Percentiles rank a stretch among this genome's conserved stretches.
Conservation (phyloP, 306 rosid genomes). For the Urtica urens region DNA sequence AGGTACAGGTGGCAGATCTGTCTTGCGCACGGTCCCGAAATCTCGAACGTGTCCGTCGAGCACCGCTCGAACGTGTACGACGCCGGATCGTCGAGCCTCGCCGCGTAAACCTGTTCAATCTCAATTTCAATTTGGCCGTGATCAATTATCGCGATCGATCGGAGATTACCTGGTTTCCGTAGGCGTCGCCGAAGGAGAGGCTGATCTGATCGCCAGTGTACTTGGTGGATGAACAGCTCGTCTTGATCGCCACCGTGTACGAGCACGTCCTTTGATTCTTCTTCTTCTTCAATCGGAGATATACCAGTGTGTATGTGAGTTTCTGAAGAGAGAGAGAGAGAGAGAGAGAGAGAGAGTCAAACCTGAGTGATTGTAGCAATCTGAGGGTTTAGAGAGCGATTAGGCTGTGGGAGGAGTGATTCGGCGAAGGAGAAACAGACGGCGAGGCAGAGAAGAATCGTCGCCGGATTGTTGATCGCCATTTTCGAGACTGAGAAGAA, state of each 20-base stretch:
- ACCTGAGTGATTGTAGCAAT: too few relatives aligned
- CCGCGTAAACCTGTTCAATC: conserved; percentile 47
- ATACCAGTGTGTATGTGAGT: too few relatives aligned
- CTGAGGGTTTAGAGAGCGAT: too few relatives aligned
- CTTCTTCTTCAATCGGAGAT: conserved; percentile 9
- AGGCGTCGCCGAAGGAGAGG: conserved; percentile 70
- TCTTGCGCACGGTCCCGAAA: conserved; percentile 63
- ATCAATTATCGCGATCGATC: background rate
- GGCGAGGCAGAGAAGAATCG: too few relatives aligned
- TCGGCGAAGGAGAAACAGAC: too few relatives aligned
- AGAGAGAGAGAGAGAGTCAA: too few relatives aligned
- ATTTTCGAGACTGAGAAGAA: too few relatives aligned
- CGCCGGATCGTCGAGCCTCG: conserved; percentile 51
- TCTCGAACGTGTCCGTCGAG: conserved; percentile 59
- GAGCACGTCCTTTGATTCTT: conserved; percentile 46
- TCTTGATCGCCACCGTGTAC: conserved; percentile 45
- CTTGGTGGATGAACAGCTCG: conserved; percentile 62
- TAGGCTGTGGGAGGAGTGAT: too few relatives aligned
- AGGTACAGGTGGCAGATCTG: conserved; percentile 52
- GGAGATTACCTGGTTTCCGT: conserved; percentile 68
- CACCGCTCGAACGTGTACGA: conserved; percentile 64
- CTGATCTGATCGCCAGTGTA: conserved; percentile 77
- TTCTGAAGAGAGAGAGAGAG: background rate
- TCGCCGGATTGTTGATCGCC: too few relatives aligned
- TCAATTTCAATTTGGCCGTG: background rate